Conservation (phyloP, 306 rosid genomes). For the Casuarina cunninghamiana region DNA sequence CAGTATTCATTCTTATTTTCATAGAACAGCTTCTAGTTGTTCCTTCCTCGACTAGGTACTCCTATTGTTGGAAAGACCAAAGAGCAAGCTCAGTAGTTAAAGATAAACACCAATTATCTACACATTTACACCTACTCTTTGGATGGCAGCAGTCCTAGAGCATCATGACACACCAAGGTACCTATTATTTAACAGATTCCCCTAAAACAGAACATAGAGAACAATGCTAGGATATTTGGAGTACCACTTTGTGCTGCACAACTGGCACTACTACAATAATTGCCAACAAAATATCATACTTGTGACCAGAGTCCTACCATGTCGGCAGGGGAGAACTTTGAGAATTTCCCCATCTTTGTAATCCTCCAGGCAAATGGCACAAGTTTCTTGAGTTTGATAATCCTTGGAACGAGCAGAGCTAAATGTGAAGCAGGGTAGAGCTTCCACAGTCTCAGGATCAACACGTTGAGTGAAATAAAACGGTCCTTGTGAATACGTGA, state of each 20-base stretch:
- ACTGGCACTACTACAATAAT: background rate
- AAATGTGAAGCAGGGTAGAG: constrained; percentile 34
- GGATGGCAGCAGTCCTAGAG: background rate
- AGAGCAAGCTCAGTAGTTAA: background rate
- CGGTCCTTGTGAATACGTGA: constrained; percentile 25
- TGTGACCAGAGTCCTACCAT: constrained; percentile 22
- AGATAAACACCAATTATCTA: background rate
- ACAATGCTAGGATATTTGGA: background rate
- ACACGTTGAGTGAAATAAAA: constrained; percentile 25
- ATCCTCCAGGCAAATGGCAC: constrained; percentile 50
- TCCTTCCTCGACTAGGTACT: constrained; percentile 1
- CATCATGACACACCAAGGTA: constrained; percentile 1
- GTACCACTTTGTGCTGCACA: background rate
- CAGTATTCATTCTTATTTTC: background rate
- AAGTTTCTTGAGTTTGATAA: constrained; percentile 34
- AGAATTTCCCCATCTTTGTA: constrained; percentile 44
- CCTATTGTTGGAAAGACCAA: background rate
- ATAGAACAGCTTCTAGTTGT: background rate
- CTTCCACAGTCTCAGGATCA: constrained; percentile 36
- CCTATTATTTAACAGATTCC: background rate
- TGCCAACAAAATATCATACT: background rate
- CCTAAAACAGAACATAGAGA: background rate
- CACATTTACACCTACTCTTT: background rate
- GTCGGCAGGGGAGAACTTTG: constrained; percentile 43
- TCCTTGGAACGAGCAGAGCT: constrained; percentile 20